Evolutionary conservation across 345 rosid genomes (phyloP).

Genomic region (Leavenworthia alabamica): DNA sequence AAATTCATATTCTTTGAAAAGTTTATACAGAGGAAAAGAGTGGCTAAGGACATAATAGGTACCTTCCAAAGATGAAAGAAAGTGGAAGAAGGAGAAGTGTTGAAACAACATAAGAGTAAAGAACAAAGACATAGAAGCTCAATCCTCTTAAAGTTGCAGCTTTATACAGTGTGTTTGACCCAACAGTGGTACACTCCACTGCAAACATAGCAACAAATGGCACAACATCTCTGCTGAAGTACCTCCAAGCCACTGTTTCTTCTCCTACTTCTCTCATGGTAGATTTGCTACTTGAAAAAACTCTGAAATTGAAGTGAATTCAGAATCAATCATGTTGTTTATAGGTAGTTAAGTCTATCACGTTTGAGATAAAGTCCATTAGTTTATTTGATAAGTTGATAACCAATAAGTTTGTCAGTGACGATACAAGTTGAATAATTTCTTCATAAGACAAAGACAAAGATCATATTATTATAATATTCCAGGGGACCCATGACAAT

Average conservation of each 20-base stretch:
- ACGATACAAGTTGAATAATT: neutral
- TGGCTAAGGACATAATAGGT: neutral
- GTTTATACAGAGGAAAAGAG: neutral
- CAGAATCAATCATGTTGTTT: neutral
- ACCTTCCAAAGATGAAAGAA: conserved; percentile 17
- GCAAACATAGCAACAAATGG: conserved; percentile 35
- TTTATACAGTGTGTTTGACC: conserved; percentile 32
- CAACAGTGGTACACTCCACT: conserved; percentile 23
- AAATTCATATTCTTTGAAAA: neutral
- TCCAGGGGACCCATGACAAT: conserved; percentile 5
- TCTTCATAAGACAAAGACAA: neutral
- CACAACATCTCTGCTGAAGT: conserved; percentile 3
- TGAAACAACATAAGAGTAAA: conserved; percentile 24
- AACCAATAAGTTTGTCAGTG: neutral
- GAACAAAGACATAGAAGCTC: conserved; percentile 33
- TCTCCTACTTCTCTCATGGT: neutral
- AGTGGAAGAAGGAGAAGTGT: conserved; percentile 27
- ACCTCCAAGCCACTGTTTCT: neutral
- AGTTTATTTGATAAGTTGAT: neutral
- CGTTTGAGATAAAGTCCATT: neutral
- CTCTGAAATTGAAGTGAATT: neutral
- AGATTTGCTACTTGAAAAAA: neutral
- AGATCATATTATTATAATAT: neutral
- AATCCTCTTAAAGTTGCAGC: conserved; percentile 34
- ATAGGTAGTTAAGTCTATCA: neutral